Evolutionary conservation across 2,329 filamentous ascomycete genomes (phyloP).

Genomic region (Fusarium domesticum): DNA sequence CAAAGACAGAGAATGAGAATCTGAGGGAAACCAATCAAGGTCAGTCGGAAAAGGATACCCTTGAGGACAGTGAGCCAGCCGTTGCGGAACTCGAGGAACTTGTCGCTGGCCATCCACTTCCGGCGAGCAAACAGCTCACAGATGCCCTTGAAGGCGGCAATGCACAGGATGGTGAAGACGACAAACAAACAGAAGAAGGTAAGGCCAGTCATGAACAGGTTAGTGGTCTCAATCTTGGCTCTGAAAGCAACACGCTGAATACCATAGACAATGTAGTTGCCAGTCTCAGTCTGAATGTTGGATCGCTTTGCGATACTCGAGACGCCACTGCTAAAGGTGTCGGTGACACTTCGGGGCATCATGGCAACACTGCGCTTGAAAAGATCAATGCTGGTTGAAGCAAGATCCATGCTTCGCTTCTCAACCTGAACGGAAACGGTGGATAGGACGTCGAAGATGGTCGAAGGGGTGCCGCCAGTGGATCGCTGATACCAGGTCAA

Average conservation of each 20-base stretch:
- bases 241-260: conserved; percentile 88
- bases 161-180: conserved; percentile 66
- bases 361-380: conserved; percentile 55
- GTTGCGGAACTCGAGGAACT: conserved; percentile 90
- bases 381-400: conserved; percentile 41
- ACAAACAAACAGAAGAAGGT: conserved; percentile 87
- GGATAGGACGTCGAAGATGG: conserved; percentile 69
- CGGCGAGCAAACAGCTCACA: conserved; percentile 74
- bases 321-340: conserved; percentile 39
- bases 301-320: conserved; percentile 49
- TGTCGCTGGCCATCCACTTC: conserved; percentile 77
- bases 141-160: conserved; percentile 75
- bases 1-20: conserved; percentile 88
- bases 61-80: conserved; percentile 91
- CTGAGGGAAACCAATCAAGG: conserved; percentile 87
- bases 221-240: conserved; percentile 80
- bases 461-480: conserved; percentile 81
- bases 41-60: conserved; percentile 87
- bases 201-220: conserved; percentile 89
- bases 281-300: conserved; percentile 52
- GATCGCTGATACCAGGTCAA: conserved; percentile 95
- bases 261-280: conserved; percentile 66
- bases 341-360: conserved; percentile 43
- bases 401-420: conserved; percentile 51
- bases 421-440: conserved; percentile 81